Percentiles rank a stretch among this genome's conserved stretches.
Evolutionary conservation across 768 basidiomycete genomes (phyloP).

Genomic region (Pleurotus tuoliensis): DNA sequence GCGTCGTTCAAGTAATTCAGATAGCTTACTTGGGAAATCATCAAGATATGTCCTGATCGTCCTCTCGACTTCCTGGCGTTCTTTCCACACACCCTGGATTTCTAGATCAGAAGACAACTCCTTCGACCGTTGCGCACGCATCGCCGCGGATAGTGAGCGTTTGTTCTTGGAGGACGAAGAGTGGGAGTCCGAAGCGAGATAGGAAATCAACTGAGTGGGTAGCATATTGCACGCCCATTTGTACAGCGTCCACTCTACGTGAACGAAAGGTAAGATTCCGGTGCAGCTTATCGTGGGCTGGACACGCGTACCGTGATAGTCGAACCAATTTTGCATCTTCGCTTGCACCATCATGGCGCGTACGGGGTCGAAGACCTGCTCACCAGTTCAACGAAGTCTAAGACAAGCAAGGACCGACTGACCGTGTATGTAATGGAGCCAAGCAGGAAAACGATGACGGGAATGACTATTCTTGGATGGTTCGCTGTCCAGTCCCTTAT

Average conservation of each 20-base stretch:
- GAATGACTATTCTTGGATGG: slow-evolving; percentile 86
- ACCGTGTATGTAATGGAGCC: slow-evolving; percentile 89
- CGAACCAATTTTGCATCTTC: slow-evolving; percentile 82
- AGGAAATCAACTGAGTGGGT: slow-evolving; percentile 12
- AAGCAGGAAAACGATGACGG: slow-evolving; percentile 80
- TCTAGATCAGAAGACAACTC: slow-evolving; percentile 7
- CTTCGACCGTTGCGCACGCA: too few species aligned
- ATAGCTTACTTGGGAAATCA: slow-evolving; percentile 65
- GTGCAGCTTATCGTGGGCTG: background rate
- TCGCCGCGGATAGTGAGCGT: too few species aligned
- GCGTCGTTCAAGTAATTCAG: too few species aligned
- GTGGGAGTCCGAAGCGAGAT: slow-evolving; percentile 23
- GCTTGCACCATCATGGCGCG: slow-evolving; percentile 79
- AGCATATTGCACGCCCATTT: slow-evolving; percentile 68
- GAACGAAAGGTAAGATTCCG: background rate
- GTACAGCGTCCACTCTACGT: slow-evolving; percentile 64
- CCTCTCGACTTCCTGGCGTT: slow-evolving; percentile 73
- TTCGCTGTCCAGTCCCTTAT: slow-evolving; percentile 75
- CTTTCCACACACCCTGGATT: slow-evolving; percentile 68
- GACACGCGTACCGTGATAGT: slow-evolving; percentile 54
- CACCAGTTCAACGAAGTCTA: background rate
- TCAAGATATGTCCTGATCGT: slow-evolving; percentile 66
- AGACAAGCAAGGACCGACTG: slow-evolving; percentile 18
- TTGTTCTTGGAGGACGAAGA: slow-evolving; percentile 11
- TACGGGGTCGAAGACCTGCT: slow-evolving; percentile 88